phyloP scores from a whole-genome alignment of 2,329 filamentous ascomycete species.

The Aspergillus sp. region DNA sequence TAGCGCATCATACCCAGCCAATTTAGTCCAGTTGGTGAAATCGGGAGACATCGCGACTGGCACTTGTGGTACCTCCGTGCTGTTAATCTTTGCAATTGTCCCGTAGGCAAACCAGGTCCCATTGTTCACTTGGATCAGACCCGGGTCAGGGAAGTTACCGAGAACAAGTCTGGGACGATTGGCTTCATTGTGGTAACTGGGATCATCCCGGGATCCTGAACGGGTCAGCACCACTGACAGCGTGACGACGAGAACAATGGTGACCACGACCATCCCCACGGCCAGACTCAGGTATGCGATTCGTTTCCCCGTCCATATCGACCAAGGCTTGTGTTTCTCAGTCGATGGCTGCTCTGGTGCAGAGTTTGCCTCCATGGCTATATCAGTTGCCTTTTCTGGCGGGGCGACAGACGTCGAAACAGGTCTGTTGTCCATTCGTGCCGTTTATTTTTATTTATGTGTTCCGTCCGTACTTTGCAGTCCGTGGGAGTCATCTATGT shows the following conservation, averaged over 20 bases:
- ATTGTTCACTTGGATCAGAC: slow-evolving; percentile 19
- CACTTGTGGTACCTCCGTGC: slow-evolving; percentile 31
- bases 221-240: slow-evolving; percentile 13
- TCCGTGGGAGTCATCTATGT: too few species aligned
- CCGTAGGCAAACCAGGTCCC: slow-evolving; percentile 29
- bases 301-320: not conserved
- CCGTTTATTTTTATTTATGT: too few species aligned
- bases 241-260: slow-evolving; percentile 10
- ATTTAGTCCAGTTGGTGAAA: slow-evolving; percentile 39
- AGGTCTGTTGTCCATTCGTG: too few species aligned
- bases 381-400: too few species aligned
- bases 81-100: slow-evolving; percentile 15
- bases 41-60: slow-evolving; percentile 46
- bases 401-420: too few species aligned
- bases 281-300: not conserved
- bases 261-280: not conserved
- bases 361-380: too few species aligned
- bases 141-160: slow-evolving; percentile 25
- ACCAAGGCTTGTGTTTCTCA: not conserved
- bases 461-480: too few species aligned
- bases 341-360: too few species aligned
- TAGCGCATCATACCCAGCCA: not conserved
- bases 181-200: slow-evolving; percentile 11
- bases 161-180: slow-evolving; percentile 15
- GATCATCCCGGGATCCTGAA: slow-evolving; percentile 5